phyloP scores from a whole-genome alignment of 345 rosid species.

The Rubroshorea leprosula region DNA sequence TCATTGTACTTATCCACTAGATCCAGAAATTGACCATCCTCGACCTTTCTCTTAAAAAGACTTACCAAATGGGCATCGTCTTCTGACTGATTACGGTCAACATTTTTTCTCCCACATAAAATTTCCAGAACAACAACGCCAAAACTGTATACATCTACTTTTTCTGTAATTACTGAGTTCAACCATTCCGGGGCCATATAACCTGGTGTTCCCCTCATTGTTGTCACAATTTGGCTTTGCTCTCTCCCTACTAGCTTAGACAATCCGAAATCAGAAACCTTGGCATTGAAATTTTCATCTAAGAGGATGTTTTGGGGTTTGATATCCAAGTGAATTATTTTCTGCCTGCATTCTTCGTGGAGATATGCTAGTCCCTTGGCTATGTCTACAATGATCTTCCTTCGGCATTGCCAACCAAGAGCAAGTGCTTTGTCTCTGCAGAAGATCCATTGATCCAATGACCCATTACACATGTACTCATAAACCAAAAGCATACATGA shows the following conservation, averaged over 20 bases:
- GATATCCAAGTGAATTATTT: neutral
- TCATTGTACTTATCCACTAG: neutral
- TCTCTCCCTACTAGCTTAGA: neutral
- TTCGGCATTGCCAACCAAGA: neutral
- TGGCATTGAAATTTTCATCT: neutral
- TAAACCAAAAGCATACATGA: neutral
- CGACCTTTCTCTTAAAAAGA: neutral
- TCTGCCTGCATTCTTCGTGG: neutral
- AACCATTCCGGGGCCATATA: neutral
- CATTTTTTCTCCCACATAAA: neutral
- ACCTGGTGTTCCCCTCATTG: neutral
- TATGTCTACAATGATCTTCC: neutral
- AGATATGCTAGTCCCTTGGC: neutral
- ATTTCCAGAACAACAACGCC: neutral
- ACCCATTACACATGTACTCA: neutral
- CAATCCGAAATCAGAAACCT: neutral
- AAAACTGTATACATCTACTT: neutral
- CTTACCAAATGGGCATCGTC: neutral
- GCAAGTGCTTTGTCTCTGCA: neutral
- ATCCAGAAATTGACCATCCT: neutral
- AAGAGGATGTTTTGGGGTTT: neutral
- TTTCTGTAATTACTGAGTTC: neutral
- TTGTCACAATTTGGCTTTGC: neutral
- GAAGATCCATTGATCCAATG: neutral
- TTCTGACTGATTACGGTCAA: neutral